phyloP scores from a whole-genome alignment of 305 asterid genomes.

The Solanum hybrid region DNA sequence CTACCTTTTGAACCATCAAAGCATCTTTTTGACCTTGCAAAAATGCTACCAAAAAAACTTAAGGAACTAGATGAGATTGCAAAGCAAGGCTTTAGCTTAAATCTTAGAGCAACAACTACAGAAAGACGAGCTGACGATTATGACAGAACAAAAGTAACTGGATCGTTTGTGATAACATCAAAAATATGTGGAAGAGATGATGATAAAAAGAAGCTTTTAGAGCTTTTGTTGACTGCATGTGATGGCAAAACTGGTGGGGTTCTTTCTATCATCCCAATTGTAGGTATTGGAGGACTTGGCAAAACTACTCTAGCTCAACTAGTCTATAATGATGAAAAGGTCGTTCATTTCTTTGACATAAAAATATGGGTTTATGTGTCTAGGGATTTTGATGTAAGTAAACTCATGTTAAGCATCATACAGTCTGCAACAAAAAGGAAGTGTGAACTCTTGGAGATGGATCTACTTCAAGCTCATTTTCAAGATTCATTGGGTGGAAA shows the following conservation, averaged over 20 bases:
- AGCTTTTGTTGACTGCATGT: neutral
- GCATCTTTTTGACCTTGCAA: neutral
- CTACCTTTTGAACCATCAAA: neutral
- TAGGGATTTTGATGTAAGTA: slow-evolving; percentile 5
- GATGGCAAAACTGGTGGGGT: neutral
- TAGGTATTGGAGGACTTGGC: slow-evolving; percentile 23
- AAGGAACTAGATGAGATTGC: neutral
- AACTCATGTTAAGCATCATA: slow-evolving; percentile 3
- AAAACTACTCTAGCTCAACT: slow-evolving; percentile 16
- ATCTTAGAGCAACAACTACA: neutral
- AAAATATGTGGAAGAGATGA: neutral
- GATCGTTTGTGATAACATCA: neutral
- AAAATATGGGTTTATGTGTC: slow-evolving; percentile 21
- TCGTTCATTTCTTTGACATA: slow-evolving; percentile 12
- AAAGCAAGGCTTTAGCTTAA: neutral
- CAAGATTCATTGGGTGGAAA: slow-evolving; percentile 8
- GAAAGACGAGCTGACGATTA: neutral
- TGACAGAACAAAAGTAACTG: neutral
- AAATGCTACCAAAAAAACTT: neutral
- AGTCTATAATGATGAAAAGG: slow-evolving; percentile 14
- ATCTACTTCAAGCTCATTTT: slow-evolving; percentile 13
- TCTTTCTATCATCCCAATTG: slow-evolving; percentile 11
- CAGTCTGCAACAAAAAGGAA: slow-evolving; percentile 9
- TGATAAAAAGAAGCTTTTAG: neutral
- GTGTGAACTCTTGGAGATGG: slow-evolving; percentile 6